Percentiles rank a stretch among this genome's conserved stretches.
These are phyloP conservation scores for Phaeosphaeriaceae sp. DNA, from an alignment of 2,329 filamentous ascomycete species.

Conservation along the genomic window DNA sequence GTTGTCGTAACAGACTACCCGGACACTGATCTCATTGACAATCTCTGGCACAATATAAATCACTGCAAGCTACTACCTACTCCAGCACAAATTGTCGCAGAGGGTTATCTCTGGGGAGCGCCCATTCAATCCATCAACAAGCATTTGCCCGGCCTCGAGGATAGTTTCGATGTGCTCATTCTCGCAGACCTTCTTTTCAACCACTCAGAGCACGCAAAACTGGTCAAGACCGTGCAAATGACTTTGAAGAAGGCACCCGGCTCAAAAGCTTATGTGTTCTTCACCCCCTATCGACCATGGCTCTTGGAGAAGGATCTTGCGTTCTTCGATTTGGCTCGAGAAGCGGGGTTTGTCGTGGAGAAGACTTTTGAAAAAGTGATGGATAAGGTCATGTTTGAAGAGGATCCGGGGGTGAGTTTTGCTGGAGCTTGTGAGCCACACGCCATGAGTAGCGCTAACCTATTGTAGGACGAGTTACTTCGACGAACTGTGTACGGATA, in stretches of 20 bases:
- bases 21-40: slow-evolving; percentile 80
- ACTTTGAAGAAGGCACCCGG: slow-evolving; percentile 65
- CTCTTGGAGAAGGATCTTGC: slow-evolving; percentile 80
- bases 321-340: slow-evolving; percentile 80
- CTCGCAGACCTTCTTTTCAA: slow-evolving; percentile 91
- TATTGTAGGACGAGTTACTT: slow-evolving; percentile 70
- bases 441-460: neutral
- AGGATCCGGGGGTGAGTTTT: slow-evolving; percentile 74
- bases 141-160: slow-evolving; percentile 56
- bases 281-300: slow-evolving; percentile 94
- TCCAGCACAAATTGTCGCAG: slow-evolving; percentile 48
- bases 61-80: slow-evolving; percentile 55
- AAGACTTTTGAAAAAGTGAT: slow-evolving; percentile 82
- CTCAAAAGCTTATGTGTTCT: slow-evolving; percentile 82
- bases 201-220: slow-evolving; percentile 81
- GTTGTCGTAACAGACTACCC: slow-evolving; percentile 89
- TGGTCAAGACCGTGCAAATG: slow-evolving; percentile 73
- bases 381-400: slow-evolving; percentile 87
- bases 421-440: neutral
- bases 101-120: slow-evolving; percentile 84
- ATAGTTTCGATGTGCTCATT: slow-evolving; percentile 78
- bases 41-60: slow-evolving; percentile 77
- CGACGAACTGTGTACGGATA: slow-evolving; percentile 85
- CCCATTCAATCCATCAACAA: slow-evolving; percentile 64
- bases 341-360: slow-evolving; percentile 74